These are phyloP conservation scores for Capsicum baccatum DNA, from an alignment of 257 asterid species.

Conservation along the genomic window DNA sequence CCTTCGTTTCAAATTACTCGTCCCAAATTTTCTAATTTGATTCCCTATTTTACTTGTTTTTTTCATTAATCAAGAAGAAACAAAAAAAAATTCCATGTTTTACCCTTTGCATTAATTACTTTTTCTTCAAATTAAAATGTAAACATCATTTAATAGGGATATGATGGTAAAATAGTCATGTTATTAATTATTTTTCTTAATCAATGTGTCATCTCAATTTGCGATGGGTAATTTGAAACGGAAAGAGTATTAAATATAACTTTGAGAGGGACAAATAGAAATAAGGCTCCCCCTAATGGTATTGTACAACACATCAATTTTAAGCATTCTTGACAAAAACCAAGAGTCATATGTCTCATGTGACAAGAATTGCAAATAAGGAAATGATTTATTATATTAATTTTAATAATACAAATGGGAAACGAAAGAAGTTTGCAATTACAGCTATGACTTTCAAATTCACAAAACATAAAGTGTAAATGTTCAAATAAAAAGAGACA, in stretches of 20 bases:
- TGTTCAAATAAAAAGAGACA: not conserved
- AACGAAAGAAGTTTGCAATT: not conserved
- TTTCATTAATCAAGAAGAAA: too few species aligned
- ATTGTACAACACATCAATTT: not conserved
- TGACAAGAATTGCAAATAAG: not conserved
- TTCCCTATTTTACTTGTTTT: too few species aligned
- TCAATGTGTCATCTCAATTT: too few species aligned
- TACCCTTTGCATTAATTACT: too few species aligned
- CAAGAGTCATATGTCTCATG: conserved; percentile 1
- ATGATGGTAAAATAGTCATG: too few species aligned
- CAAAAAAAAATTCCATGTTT: too few species aligned
- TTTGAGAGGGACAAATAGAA: not conserved
- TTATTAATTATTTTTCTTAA: too few species aligned
- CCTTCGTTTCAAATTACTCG: too few species aligned
- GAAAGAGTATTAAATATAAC: not conserved
- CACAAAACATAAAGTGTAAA: conserved; percentile 16
- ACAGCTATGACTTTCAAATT: conserved; percentile 22
- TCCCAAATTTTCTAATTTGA: too few species aligned
- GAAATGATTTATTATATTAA: not conserved
- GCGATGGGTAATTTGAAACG: too few species aligned
- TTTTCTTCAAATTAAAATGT: too few species aligned
- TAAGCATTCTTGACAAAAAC: not conserved
- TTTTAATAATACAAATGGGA: not conserved
- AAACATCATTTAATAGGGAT: too few species aligned
- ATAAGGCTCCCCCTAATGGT: not conserved